Conservation (phyloP, 2,329 filamentous ascomycete species). For the Allantophomopsis cytisporea region DNA sequence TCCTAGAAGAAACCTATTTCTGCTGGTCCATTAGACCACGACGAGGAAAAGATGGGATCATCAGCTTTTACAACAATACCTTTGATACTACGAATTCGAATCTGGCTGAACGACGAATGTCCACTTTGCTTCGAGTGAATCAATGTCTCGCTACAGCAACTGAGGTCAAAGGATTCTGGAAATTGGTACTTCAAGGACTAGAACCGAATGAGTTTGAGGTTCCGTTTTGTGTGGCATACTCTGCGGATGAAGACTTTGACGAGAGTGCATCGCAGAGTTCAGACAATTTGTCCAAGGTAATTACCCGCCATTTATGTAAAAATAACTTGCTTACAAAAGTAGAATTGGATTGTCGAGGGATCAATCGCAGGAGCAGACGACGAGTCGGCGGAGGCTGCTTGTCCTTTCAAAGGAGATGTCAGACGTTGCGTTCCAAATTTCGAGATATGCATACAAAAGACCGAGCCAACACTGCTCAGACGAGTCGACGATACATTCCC, state of each 20-base stretch:
- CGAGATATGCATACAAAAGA: constrained; percentile 1
- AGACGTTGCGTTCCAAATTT: too few species aligned
- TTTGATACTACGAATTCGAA: constrained; percentile 20
- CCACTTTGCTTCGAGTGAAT: constrained; percentile 22
- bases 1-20: constrained; percentile 68
- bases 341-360: background rate
- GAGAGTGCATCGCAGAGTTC: constrained; percentile 4
- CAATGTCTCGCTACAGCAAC: constrained; percentile 16
- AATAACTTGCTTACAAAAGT: background rate
- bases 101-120: constrained; percentile 20
- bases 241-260: constrained; percentile 12
- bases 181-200: constrained; percentile 12
- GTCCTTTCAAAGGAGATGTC: too few species aligned
- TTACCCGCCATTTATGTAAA: too few species aligned
- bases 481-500: constrained; percentile 38
- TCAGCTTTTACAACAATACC: constrained; percentile 18
- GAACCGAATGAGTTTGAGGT: constrained; percentile 15
- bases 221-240: constrained; percentile 19
- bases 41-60: constrained; percentile 56
- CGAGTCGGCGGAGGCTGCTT: too few species aligned
- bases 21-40: constrained; percentile 72
- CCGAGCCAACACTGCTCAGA: constrained; percentile 6
- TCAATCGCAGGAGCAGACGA: too few species aligned
- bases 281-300: too few species aligned
- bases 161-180: constrained; percentile 21